Evolutionary conservation across 176 grass and related monocot genomes (phyloP), one percentile per base, ranked within the genome.

Genomic region (Lolium rigidum): DNA sequence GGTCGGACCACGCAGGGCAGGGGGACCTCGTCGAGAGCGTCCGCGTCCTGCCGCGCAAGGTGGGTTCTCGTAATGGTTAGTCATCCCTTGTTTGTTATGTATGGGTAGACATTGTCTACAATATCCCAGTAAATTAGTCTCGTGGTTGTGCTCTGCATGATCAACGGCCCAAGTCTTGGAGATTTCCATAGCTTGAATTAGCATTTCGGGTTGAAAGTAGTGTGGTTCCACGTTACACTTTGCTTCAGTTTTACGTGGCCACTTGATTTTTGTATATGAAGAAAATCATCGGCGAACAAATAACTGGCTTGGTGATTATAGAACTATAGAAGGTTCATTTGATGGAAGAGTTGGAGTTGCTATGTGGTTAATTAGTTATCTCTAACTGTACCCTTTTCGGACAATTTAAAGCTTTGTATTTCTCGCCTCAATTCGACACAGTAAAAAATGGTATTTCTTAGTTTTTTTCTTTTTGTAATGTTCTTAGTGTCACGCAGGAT

Each of bases 11-110:
- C 24, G 82, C 65, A 4, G 91, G 87, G 1, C 65, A 86, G 26
- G 92, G 88, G 0, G 97, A 96, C 57, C 89, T 96, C 70, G 31
- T 99, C 68, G 94, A 99, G 84, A 94, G 85, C 85, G 94, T 99
- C 15, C 90, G 94, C 58, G 94, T 99, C 64, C 88, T 99, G 67
- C 94, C 97, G 22, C 92, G 94, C 65, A 92, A 91, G 92, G 97
- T 98, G 72, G 63, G 56, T 79, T 55, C 62, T 38, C 66, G 24
- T 41, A 28, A 73, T 62, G 38, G 31, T 76, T 65, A 65, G 18
- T 48, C 16, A 67, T 28, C 61, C 47, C 79, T 51, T 51, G 79
- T 50, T 51, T 81, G 9, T 4, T 67, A n/a, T 11, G 47, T 67
- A 13, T 11, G 47, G 14, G 21, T 51, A 15, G 47, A 75, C 72